A percentile compares a stretch with the other conserved stretches of the same genome.
These are phyloP conservation scores for Salvia rosmarinus DNA, from an alignment of 257 asterid species.

Conservation along the genomic window DNA sequence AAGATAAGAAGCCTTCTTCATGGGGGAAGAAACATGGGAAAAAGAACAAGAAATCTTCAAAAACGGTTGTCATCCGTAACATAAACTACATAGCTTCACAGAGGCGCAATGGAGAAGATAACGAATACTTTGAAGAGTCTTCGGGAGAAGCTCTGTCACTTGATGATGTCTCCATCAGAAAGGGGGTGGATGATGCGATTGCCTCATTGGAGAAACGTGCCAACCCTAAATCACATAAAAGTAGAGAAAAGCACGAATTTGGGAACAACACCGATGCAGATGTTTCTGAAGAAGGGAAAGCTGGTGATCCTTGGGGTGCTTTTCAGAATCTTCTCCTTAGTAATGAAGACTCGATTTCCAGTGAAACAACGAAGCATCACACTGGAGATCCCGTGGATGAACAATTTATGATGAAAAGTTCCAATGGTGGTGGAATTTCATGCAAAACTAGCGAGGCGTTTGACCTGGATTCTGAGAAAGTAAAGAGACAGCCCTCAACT, in stretches of 20 bases:
- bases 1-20: slow-evolving; percentile 46
- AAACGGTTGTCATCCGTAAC: slow-evolving; percentile 83
- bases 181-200: slow-evolving; percentile 65
- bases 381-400: slow-evolving; percentile 47
- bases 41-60: slow-evolving; percentile 69
- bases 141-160: slow-evolving; percentile 43
- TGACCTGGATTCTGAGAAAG: slow-evolving; percentile 51
- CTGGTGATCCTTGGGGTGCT: slow-evolving; percentile 61
- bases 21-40: slow-evolving; percentile 46
- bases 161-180: slow-evolving; percentile 65
- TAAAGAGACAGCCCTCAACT: slow-evolving; percentile 37
- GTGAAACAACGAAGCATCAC: slow-evolving; percentile 33
- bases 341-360: slow-evolving; percentile 48
- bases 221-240: slow-evolving; percentile 44
- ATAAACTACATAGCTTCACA: slow-evolving; percentile 80
- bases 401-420: slow-evolving; percentile 41
- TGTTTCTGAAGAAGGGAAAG: slow-evolving; percentile 44
- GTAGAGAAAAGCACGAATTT: slow-evolving; percentile 39
- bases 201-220: slow-evolving; percentile 53
- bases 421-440: slow-evolving; percentile 43
- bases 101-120: slow-evolving; percentile 58
- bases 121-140: slow-evolving; percentile 52
- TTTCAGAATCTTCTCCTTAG: slow-evolving; percentile 72
- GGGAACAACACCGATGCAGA: slow-evolving; percentile 30
- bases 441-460: slow-evolving; percentile 29